A percentile compares a stretch with the other conserved stretches of the same genome.
phyloP scores from a whole-genome alignment of 768 basidiomycete species.

The Cystoderma amianthinum region DNA sequence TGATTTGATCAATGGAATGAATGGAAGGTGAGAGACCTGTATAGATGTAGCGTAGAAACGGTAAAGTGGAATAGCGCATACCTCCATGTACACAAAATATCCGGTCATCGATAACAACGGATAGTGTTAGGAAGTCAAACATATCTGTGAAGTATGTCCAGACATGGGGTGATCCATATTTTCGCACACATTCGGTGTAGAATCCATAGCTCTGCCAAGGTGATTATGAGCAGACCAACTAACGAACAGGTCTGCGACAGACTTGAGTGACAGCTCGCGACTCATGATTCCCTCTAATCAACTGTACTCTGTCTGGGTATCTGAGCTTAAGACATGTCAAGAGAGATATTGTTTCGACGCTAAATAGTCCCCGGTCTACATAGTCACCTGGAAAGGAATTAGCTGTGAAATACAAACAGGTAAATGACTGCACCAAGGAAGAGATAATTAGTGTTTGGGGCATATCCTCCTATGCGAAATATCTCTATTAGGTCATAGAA shows the following conservation, averaged over 20 bases:
- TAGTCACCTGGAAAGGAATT: conserved; percentile 72
- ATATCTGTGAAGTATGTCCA: conserved; percentile 99
- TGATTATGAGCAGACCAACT: conserved; percentile 19
- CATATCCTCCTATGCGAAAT: conserved; percentile 96
- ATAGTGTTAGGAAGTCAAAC: conserved; percentile 98
- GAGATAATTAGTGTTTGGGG: conserved; percentile 95
- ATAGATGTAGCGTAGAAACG: conserved; percentile 8
- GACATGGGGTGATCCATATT: conserved; percentile 92
- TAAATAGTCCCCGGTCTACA: conserved; percentile 95
- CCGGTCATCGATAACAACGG: conserved; percentile 96
- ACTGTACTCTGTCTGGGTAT: conserved; percentile 93
- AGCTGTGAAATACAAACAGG: conserved; percentile 6
- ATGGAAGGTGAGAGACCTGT: conserved; percentile 94
- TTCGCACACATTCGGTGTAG: conserved; percentile 96
- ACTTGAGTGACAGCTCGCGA: conserved; percentile 97
- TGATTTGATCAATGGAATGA: conserved; percentile 99
- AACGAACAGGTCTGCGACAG: conserved; percentile 24
- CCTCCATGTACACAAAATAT: conserved; percentile 99
- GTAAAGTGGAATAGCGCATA: conserved; percentile 21
- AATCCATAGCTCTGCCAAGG: conserved; percentile 87
- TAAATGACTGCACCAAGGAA: conserved; percentile 66
- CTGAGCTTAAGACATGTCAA: conserved; percentile 94
- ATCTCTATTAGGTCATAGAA: conserved; percentile 99
- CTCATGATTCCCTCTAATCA: conserved; percentile 98
- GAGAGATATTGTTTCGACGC: conserved; percentile 96